Base-by-base conservation (phyloP, 2,329 filamentous ascomycete species). In the Colletotrichum tamarilloi region DNA sequence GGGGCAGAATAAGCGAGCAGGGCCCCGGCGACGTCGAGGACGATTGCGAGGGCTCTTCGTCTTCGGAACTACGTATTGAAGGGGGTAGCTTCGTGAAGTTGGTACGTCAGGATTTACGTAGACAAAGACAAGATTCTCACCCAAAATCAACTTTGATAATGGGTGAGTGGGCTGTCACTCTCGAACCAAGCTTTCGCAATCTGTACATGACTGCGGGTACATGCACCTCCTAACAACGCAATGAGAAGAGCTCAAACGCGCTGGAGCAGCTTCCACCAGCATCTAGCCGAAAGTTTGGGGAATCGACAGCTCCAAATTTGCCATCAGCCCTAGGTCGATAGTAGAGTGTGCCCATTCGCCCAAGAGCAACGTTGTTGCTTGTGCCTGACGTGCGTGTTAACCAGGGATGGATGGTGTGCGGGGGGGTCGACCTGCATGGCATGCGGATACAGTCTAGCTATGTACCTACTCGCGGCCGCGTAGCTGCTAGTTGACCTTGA, bases 101-200 rank as follows among this genome's bases (percentile, higher is more conserved):
- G 71, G 57, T 71, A 66, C 67, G 71, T 71, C 65, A 73, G 22
- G 67, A 64, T 32, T 30, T 66, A 62, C 67, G 70, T 66, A 38
- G 55, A 24, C 55, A 32, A n/a, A 53, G 19, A 32, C 28, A n/a
- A 58, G 30, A 30, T 35, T 26, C 46, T 53, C 24, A 19, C 38
- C 28, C 9, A 19, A 69, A 28, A 24, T 65, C 28, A 28, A 60
- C 49, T 66, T 42, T 52, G 60, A 19, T 46, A 28, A 35, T 22
- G 14, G 26, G 46, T 55, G 30, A 56, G 5, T 42, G 24, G 42
- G 30, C 5, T 14, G 24, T n/a, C 22, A 42, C 57, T 38, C 32
- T 42, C 49, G 58, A 26, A 26, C 30, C 58, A 42, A 38, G 8
- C 42, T 49, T 49, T 49, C 42, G 42, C 42, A 49, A 49, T 42